Evolutionary conservation across 2,329 filamentous ascomycete species (phyloP).

Genomic region (Atkinsonella hypoxylon): DNA sequence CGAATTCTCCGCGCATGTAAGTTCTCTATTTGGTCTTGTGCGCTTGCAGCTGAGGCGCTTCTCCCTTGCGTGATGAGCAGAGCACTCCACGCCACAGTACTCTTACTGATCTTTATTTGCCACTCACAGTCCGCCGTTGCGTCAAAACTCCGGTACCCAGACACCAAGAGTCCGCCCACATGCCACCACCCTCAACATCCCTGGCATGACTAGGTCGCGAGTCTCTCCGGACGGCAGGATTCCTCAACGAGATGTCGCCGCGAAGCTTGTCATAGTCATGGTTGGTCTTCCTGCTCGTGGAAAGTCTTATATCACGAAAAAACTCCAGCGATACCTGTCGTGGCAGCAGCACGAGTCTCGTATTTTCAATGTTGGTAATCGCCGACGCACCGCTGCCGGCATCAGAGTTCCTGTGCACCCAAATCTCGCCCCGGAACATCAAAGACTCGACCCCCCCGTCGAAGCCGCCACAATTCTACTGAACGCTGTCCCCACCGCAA

Average conservation of each 20-base stretch:
- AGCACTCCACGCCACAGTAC: background rate
- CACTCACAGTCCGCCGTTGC: constrained; percentile 45
- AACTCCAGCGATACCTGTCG: constrained; percentile 85
- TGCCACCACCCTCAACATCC: constrained; percentile 92
- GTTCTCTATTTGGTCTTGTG: constrained; percentile 15
- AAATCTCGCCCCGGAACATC: constrained; percentile 22
- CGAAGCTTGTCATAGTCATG: constrained; percentile 97
- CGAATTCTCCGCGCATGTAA: constrained; percentile 47
- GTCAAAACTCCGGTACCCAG: constrained; percentile 62
- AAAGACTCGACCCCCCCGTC: constrained; percentile 31
- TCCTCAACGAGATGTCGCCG: constrained; percentile 82
- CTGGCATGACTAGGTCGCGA: constrained; percentile 87
- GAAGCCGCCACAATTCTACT: constrained; percentile 46
- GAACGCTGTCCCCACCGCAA: constrained; percentile 35
- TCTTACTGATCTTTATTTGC: background rate
- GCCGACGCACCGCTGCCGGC: constrained; percentile 68
- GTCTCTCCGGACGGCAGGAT: constrained; percentile 94
- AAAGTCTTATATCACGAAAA: constrained; percentile 99
- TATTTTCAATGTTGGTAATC: constrained; percentile 96
- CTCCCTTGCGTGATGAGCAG: background rate
- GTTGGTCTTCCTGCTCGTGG: constrained; percentile 88
- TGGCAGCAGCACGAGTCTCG: constrained; percentile 94
- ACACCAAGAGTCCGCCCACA: constrained; percentile 71
- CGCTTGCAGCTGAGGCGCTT: background rate
- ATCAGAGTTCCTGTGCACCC: constrained; percentile 25